phyloP scores from a whole-genome alignment of 495 filamentous ascomycete species.

The Podospora comata region DNA sequence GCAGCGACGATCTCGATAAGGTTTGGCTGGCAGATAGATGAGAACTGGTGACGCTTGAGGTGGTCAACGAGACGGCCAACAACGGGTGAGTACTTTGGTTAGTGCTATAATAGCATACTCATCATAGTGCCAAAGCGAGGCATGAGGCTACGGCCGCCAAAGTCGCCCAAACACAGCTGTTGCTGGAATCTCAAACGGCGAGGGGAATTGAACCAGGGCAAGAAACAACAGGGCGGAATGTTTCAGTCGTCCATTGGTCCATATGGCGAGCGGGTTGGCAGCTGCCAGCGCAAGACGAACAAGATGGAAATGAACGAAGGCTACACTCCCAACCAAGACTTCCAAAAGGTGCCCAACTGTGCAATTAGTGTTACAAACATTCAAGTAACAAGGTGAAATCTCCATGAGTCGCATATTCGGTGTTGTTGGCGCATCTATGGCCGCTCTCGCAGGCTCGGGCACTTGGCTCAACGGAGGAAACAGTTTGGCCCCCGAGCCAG shows the following conservation, averaged over 20 bases:
- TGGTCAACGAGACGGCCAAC: background rate
- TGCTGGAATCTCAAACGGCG: background rate
- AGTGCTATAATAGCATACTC: background rate
- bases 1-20: conserved; percentile 1
- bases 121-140: background rate
- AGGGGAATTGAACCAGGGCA: background rate
- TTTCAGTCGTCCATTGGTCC: background rate
- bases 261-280: background rate
- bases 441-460: too few species aligned
- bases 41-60: background rate
- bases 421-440: background rate
- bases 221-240: background rate
- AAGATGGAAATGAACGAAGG: background rate
- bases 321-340: background rate
- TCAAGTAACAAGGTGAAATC: background rate
- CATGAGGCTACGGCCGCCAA: background rate
- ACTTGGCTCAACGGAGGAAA: background rate
- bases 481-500: background rate
- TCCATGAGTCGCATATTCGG: background rate
- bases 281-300: background rate
- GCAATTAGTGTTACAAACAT: background rate
- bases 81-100: background rate
- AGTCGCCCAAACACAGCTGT: background rate
- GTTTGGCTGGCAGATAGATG: background rate
- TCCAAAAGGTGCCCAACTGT: background rate